phyloP scores from a whole-genome alignment of 208 protist genomes.

The Leishmania guyanensis region DNA sequence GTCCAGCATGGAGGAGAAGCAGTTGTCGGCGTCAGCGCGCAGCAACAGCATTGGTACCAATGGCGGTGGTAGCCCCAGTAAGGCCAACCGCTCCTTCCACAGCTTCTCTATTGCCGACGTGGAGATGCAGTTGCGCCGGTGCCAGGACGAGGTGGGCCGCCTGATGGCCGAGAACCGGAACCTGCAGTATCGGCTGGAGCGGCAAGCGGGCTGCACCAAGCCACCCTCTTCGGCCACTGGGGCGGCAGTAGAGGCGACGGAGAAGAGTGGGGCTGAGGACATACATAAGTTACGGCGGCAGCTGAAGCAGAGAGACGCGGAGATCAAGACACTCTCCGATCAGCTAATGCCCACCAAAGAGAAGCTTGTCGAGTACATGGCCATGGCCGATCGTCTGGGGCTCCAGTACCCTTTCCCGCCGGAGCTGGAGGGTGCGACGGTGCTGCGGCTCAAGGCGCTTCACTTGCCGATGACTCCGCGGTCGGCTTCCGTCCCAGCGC shows the following conservation, averaged over 20 bases:
- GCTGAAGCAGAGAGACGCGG: slow-evolving; percentile 49
- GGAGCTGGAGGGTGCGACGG: slow-evolving; percentile 60
- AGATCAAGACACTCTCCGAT: slow-evolving; percentile 55
- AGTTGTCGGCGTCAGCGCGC: slow-evolving; percentile 1
- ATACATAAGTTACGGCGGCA: slow-evolving; percentile 30
- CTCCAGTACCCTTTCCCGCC: slow-evolving; percentile 81
- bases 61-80: background rate
- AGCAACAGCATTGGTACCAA: slow-evolving; percentile 14
- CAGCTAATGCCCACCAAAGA: slow-evolving; percentile 85
- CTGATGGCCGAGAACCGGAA: slow-evolving; percentile 36
- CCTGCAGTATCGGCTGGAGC: slow-evolving; percentile 20
- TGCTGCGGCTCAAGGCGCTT: slow-evolving; percentile 64
- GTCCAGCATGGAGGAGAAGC: slow-evolving; percentile 6
- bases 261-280: slow-evolving; percentile 7
- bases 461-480: slow-evolving; percentile 30
- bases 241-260: background rate
- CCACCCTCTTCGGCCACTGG: background rate
- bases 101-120: slow-evolving; percentile 31
- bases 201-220: background rate
- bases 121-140: slow-evolving; percentile 41
- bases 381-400: slow-evolving; percentile 79
- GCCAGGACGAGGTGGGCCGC: slow-evolving; percentile 49
- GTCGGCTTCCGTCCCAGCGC: slow-evolving; percentile 22
- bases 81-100: slow-evolving; percentile 17
- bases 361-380: slow-evolving; percentile 89